A percentile compares a stretch with the other conserved stretches of the same genome.
Evolutionary conservation across 75 land plant species (phyloP).

Genomic region (Chamaecyparis obtusa): DNA sequence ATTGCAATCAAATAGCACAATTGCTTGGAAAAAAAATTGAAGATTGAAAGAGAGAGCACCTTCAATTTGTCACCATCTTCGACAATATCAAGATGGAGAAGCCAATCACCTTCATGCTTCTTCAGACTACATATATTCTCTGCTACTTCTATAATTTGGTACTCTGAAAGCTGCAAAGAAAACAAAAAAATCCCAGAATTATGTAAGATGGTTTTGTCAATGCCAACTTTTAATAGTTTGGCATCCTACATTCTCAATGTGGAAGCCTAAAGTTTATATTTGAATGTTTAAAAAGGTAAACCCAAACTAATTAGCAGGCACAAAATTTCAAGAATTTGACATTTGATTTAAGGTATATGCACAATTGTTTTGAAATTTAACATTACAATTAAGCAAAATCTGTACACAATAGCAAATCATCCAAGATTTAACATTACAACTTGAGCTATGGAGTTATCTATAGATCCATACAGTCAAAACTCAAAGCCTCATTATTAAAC

Average conservation of each 20-base stretch:
- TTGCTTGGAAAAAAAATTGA: not conserved
- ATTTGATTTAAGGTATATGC: no score
- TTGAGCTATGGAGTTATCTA: not conserved
- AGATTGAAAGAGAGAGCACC: conserved; percentile 31
- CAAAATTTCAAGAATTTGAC: no score
- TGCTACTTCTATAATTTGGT: conserved; percentile 79
- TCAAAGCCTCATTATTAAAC: not conserved
- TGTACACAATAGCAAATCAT: not conserved
- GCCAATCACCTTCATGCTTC: conserved; percentile 94
- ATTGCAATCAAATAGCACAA: not conserved
- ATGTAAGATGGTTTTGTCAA: not conserved
- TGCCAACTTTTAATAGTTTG: not conserved
- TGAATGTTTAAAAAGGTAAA: no score
- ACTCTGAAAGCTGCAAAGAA: conserved; percentile 73
- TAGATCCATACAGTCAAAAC: no score
- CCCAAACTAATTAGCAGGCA: no score
- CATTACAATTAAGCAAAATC: not conserved
- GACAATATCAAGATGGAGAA: conserved; percentile 82
- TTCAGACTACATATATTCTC: conserved; percentile 99
- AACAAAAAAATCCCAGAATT: not conserved
- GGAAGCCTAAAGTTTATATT: no score
- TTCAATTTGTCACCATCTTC: conserved; percentile 81
- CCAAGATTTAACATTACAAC: not conserved
- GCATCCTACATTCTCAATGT: not conserved
- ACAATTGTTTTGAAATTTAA: no score